Conservation (phyloP, 2,329 filamentous ascomycete genomes). For the Fusarium redolens region DNA sequence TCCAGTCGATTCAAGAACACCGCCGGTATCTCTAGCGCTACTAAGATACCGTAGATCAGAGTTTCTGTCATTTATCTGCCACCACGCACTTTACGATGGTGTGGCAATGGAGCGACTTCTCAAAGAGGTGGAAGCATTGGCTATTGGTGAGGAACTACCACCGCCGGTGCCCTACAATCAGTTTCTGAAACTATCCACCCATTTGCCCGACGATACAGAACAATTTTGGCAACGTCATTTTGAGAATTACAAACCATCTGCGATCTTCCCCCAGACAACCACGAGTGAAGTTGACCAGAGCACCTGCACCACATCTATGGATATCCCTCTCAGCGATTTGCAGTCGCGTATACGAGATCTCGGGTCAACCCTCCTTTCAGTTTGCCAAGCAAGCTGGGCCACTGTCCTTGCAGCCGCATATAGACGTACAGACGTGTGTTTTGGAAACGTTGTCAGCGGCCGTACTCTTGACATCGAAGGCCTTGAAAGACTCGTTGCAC, state of each 20-base stretch:
- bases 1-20: constrained; percentile 57
- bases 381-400: constrained; percentile 80
- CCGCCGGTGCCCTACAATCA: constrained; percentile 66
- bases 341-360: constrained; percentile 62
- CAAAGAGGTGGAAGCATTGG: constrained; percentile 73
- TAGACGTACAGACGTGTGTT: constrained; percentile 75
- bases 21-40: constrained; percentile 59
- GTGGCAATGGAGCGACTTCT: constrained; percentile 78
- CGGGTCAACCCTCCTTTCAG: constrained; percentile 71
- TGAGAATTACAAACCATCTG: constrained; percentile 56
- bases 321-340: constrained; percentile 57
- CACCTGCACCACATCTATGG: constrained; percentile 45
- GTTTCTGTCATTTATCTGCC: constrained; percentile 66
- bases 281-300: constrained; percentile 44
- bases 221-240: constrained; percentile 75
- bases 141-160: constrained; percentile 59
- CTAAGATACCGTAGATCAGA: constrained; percentile 47
- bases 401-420: constrained; percentile 69
- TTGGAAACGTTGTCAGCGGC: constrained; percentile 87
- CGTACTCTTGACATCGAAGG: constrained; percentile 74
- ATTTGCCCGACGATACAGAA: constrained; percentile 61
- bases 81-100: constrained; percentile 90
- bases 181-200: constrained; percentile 72
- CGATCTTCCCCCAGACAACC: constrained; percentile 41
- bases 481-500: constrained; percentile 80